These are phyloP conservation scores for Bipolaris sorokiniana DNA, from an alignment of 2,329 filamentous ascomycete species.

Conservation along the genomic window DNA sequence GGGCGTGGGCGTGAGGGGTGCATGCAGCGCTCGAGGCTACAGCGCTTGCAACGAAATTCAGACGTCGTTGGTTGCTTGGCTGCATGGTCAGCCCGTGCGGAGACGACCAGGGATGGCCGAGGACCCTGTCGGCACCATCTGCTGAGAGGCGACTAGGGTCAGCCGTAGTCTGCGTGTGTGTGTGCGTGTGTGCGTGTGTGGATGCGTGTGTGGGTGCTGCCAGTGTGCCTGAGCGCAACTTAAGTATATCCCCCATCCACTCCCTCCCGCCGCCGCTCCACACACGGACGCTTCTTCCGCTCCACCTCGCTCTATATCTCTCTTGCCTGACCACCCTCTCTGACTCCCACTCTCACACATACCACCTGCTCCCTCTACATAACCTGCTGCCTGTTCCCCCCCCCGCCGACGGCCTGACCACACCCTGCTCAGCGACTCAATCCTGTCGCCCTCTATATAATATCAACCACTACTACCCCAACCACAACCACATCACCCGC, in stretches of 20 bases:
- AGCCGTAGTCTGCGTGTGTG: slow-evolving; percentile 26
- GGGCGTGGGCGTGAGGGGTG: slow-evolving; percentile 25
- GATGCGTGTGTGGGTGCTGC: not conserved
- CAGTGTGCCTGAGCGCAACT: slow-evolving; percentile 33
- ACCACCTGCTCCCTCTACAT: not conserved
- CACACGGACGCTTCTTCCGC: slow-evolving; percentile 25
- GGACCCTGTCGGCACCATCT: slow-evolving; percentile 23
- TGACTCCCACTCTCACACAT: slow-evolving; percentile 26
- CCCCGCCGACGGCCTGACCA: not conserved
- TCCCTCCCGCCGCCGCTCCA: slow-evolving; percentile 34
- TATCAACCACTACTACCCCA: slow-evolving; percentile 4
- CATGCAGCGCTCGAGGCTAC: slow-evolving; percentile 29
- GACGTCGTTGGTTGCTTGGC: slow-evolving; percentile 23
- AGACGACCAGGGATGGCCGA: slow-evolving; percentile 25
- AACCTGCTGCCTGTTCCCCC: slow-evolving; percentile 9
- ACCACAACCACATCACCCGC: slow-evolving; percentile 3
- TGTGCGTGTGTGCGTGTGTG: slow-evolving; percentile 3
- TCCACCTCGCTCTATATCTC: slow-evolving; percentile 21
- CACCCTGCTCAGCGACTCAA: not conserved
- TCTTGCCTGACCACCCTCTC: not conserved
- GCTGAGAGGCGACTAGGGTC: slow-evolving; percentile 8
- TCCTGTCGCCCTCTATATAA: slow-evolving; percentile 1
- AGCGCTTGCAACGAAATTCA: slow-evolving; percentile 22
- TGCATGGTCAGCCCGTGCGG: slow-evolving; percentile 23
- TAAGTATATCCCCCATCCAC: slow-evolving; percentile 38